Evolutionary conservation across 805 yeast genomes (phyloP).

Genomic region (Yarrowia porcina): DNA sequence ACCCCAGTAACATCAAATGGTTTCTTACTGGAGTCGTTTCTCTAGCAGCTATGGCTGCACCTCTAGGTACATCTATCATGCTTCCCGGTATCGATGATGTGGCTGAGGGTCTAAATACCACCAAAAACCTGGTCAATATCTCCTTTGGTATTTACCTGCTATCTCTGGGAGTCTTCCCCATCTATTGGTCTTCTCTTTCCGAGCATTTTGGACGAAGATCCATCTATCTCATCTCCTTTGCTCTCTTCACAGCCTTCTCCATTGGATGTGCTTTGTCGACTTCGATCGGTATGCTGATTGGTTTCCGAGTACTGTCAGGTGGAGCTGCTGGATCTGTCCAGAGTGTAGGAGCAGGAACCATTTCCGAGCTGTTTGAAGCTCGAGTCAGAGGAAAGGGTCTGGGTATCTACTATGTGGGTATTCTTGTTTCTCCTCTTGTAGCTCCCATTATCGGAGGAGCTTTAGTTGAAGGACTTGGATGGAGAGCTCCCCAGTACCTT

Average conservation of each 20-base stretch:
- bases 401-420: slow-evolving; percentile 78
- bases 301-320: slow-evolving; percentile 68
- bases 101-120: slow-evolving; percentile 52
- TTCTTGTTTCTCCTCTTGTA: slow-evolving; percentile 73
- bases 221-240: slow-evolving; percentile 66
- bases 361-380: slow-evolving; percentile 65
- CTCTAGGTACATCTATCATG: slow-evolving; percentile 84
- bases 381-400: slow-evolving; percentile 72
- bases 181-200: slow-evolving; percentile 85
- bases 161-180: slow-evolving; percentile 72
- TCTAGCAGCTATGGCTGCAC: slow-evolving; percentile 72
- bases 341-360: slow-evolving; percentile 86
- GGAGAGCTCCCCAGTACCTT: slow-evolving; percentile 90
- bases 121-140: slow-evolving; percentile 61
- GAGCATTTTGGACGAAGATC: slow-evolving; percentile 73
- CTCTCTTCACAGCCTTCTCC: slow-evolving; percentile 59
- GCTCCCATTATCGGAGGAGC: slow-evolving; percentile 82
- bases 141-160: slow-evolving; percentile 77
- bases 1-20: slow-evolving; percentile 50
- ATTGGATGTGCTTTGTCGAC: slow-evolving; percentile 71
- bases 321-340: slow-evolving; percentile 84
- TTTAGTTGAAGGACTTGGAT: slow-evolving; percentile 66
- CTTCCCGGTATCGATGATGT: slow-evolving; percentile 72
- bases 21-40: slow-evolving; percentile 65
- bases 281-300: slow-evolving; percentile 58